Conservation (phyloP, 176 grass and related monocot species). For the Oryza longistaminata region DNA sequence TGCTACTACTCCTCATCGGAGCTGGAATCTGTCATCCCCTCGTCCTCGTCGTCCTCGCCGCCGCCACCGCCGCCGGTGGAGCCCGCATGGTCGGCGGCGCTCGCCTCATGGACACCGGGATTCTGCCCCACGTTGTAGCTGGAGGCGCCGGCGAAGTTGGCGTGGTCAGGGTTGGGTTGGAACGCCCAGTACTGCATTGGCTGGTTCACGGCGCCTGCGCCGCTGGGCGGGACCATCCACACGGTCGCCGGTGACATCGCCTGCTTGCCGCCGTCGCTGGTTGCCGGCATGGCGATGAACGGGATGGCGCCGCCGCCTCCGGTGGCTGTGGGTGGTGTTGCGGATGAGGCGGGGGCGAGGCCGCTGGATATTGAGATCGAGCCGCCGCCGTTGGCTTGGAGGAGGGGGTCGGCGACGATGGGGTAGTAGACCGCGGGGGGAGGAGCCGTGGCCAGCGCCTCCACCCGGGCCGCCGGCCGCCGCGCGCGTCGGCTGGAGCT, state of each 20-base stretch:
- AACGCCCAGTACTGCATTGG: slow-evolving; percentile 54
- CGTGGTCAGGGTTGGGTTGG: slow-evolving; percentile 49
- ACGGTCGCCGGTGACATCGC: slow-evolving; percentile 44
- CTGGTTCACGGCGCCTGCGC: slow-evolving; percentile 25
- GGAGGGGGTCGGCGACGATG: slow-evolving; percentile 54
- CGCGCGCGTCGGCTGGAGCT: slow-evolving; percentile 78
- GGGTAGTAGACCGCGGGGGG: slow-evolving; percentile 54
- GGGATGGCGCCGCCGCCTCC: slow-evolving; percentile 51
- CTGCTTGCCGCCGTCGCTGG: slow-evolving; percentile 21
- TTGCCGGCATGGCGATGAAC: slow-evolving; percentile 48
- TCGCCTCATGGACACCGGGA: neutral
- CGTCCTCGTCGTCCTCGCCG: slow-evolving; percentile 44
- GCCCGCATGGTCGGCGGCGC: neutral
- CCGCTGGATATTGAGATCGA: slow-evolving; percentile 63
- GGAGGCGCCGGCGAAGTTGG: slow-evolving; percentile 40
- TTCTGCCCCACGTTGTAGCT: slow-evolving; percentile 21
- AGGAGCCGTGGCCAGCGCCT: neutral
- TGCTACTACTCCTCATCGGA: slow-evolving; percentile 55
- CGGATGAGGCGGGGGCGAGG: slow-evolving; percentile 47
- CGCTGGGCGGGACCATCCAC: slow-evolving; percentile 70
- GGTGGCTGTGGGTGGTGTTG: neutral
- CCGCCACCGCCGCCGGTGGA: neutral
- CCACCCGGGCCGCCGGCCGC: neutral
- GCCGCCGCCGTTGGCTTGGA: slow-evolving; percentile 56
- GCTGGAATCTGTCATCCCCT: slow-evolving; percentile 52